These are phyloP conservation scores for Acidiella bohemica DNA, from an alignment of 495 filamentous ascomycete species.

Conservation along the genomic window DNA sequence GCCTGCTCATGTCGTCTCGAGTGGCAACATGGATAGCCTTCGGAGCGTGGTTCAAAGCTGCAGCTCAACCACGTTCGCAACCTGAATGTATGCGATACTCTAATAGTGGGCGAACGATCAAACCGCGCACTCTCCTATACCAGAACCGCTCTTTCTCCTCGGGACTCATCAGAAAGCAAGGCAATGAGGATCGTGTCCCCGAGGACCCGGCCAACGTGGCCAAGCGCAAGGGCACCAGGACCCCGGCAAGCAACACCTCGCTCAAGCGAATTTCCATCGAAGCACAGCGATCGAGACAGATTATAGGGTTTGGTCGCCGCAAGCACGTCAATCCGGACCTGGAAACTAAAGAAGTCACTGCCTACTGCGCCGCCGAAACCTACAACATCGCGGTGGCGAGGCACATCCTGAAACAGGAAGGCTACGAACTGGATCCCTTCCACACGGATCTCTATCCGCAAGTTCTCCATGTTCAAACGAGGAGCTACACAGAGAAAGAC, in stretches of 20 bases:
- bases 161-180: no score
- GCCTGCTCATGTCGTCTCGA: not conserved
- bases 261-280: constrained; percentile 28
- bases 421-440: constrained; percentile 50
- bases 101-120: not conserved
- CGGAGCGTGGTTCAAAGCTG: constrained; percentile 4
- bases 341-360: constrained; percentile 45
- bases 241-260: constrained; percentile 20
- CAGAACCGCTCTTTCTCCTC: no score
- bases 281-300: constrained; percentile 26
- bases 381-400: constrained; percentile 68
- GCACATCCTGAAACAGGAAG: constrained; percentile 51
- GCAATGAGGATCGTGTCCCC: no score
- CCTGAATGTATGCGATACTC: no score
- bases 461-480: constrained; percentile 53
- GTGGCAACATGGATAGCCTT: constrained; percentile 14
- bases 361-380: constrained; percentile 73
- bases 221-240: constrained; percentile 11
- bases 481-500: constrained; percentile 43
- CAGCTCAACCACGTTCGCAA: no score
- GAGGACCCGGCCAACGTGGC: not conserved
- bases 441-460: constrained; percentile 50
- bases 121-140: not conserved
- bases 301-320: constrained; percentile 25
- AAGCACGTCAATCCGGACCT: constrained; percentile 29